Evolutionary conservation across 768 basidiomycete genomes (phyloP), one percentile per base, ranked within the genome.

Genomic region (Baorangia bicolor): DNA sequence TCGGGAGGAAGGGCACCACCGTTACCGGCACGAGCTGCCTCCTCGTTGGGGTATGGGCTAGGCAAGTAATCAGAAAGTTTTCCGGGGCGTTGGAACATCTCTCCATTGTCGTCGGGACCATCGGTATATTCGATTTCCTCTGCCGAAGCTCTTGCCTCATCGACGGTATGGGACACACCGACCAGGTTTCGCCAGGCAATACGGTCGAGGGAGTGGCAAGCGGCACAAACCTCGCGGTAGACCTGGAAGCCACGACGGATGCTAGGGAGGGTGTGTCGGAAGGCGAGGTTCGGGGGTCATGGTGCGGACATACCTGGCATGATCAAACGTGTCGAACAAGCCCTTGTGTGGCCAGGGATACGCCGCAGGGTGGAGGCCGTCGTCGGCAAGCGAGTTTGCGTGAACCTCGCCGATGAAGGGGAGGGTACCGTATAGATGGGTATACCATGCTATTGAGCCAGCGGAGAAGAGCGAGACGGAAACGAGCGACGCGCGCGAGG

Each of bases 121-220:
- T 99, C 97, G 67, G 85, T 82, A 75, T 98, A 99, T 74, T 99
- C 97, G 55, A 94, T 79, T 68, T 98, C 96, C 76, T 97, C 97
- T 11, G 97, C 97, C 88, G 98, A 84, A 2, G 80, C 78, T 73
- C 91, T 90, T 51, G 80, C 80, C 76, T 99, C 95, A 61, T 94
- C 90, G 40, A 80, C 96, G 64, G 90, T 92, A 77, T 99, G 97
- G 28, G 94, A 97, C 52, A 98, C 94, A 68, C 94, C 97, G 62
- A 99, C 97, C 55, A 99, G 80, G 78, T 98, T 99, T 71, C 97
- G 92, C 97, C 97, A 99, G 55, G 97, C 97, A 69, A 99, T 95
- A 65, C 97, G 94, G 78, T 99, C 93, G 53, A 99, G 86, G 33
- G 97, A 99, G 74, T 99, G 97, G 75, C 97, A 99, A 12, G 97